Evolutionary conservation across 2,329 filamentous ascomycete genomes (phyloP), one percentile per base, ranked within the genome.

Genomic region (Xylariaceae sp.): DNA sequence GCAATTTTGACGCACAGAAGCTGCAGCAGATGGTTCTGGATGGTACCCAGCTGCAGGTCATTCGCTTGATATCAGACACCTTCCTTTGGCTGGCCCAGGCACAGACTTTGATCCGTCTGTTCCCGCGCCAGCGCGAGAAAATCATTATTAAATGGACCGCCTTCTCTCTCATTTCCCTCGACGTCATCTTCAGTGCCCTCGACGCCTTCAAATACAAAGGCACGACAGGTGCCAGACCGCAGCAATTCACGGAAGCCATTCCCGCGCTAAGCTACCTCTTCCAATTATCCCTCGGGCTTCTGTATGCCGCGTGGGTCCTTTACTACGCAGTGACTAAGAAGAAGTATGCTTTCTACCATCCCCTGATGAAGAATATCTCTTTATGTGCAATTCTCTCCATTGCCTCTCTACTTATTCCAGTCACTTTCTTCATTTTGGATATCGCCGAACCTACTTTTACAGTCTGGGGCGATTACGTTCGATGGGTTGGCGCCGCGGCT

Each of bases 111-210:
- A 97, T 97, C 62, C 88, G 94, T 48, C 78, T 99, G 1, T 99
- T 99, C 62, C 94, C 94, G 7, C 89, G 94, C 33, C 93, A 97
- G 66, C 89, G 95, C 65, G 94, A 99, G 73, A 97, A 97, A 73
- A 86, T 97, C 47, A 89, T 97, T 60, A 99, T 99, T 73, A 97
- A 97, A 74, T 99, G 93, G 93, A 90, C 93, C 14, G 94, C 93
- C 1, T 97, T 97, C 67, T 91, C 88, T 3, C 81, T 99, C 51
- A 97, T 99, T 64, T 83, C 90, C 0, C 80, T 97, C 54, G 93
- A 97, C 67, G 86, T 93, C 41, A 84, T 92, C 11, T 99, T 99
- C 70, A 92, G 88, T 65, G 90, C 88, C 44, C 81, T 97, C 53
- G 95, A 97, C 75, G 94, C 89, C 64, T 97, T 97, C 65, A 68